Base-by-base conservation (phyloP, 108 stramenopile species). In the Nitzschia sp. region DNA sequence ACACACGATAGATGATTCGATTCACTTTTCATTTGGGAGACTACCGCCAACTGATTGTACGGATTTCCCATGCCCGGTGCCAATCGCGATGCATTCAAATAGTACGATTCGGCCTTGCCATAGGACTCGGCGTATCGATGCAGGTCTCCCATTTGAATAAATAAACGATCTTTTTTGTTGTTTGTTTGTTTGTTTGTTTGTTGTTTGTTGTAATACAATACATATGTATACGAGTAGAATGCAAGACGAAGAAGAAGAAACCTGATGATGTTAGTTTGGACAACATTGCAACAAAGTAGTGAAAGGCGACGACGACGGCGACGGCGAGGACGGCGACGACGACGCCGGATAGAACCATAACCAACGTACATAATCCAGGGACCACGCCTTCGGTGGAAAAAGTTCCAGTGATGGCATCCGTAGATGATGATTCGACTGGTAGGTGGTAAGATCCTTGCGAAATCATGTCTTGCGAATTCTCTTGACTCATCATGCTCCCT, bases 11-110 rank as follows among this genome's bases (percentile, higher is more conserved):
- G 15, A 22, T 76, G 65, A 19, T 64, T 19, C n/a, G n/a, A n/a
- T n/a, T n/a, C n/a, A 13, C 78, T 84, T 30, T 84, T 77, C 25
- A 73, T 46, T 55, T 90, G 89, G 0, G 79, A 79, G 9, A 94
- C 85, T 0, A 94, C 92, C 1, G 90, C 92, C 45, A 94, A 53
- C 66, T 94, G 92, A 69, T 94, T 94, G 75, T 79, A 86, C 0
- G 92, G 86, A 61, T 91, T 90, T 15, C 92, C 92, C 22, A 72
- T 76, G 22, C 85, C 86, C 5, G 92, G 92, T 17, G 80, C 76
- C 8, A 94, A 47, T 53, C 74, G 71, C 3, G 83, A 66, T 17
- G 90, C 74, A 58, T 69, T 75, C 27, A 71, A 31, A 63, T 94
- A 94, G 38, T 59, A 70, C 33, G 52, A 36, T 59, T 84, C 84